Evolutionary conservation across 1,139 yeast genomes (phyloP).

Genomic region (Geotrichum restrictum): DNA sequence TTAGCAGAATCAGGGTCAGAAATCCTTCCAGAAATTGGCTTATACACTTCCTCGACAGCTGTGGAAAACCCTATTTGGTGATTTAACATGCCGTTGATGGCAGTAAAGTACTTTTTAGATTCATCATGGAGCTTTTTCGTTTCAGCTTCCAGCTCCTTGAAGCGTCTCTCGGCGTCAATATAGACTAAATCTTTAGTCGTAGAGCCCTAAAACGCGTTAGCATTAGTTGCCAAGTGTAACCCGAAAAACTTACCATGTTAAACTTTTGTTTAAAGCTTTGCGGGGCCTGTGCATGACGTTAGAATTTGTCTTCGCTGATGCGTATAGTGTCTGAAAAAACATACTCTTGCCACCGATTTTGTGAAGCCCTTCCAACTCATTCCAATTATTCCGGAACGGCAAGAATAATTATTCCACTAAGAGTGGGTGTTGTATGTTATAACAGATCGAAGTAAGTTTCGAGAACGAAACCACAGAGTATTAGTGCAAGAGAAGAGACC

Average conservation of each 20-base stretch:
- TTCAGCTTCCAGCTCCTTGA: slow-evolving; percentile 84
- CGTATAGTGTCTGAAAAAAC: slow-evolving; percentile 22
- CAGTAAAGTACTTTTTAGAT: slow-evolving; percentile 79
- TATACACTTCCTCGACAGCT: slow-evolving; percentile 91
- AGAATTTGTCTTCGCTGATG: neutral
- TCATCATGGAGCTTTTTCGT: slow-evolving; percentile 88
- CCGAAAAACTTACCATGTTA: slow-evolving; percentile 35
- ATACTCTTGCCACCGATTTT: slow-evolving; percentile 68
- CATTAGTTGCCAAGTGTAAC: neutral
- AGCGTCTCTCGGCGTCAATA: slow-evolving; percentile 91
- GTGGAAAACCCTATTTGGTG: slow-evolving; percentile 91
- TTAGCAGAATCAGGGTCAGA: slow-evolving; percentile 81
- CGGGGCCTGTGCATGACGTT: slow-evolving; percentile 45
- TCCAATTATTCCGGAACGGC: neutral
- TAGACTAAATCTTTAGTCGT: slow-evolving; percentile 83
- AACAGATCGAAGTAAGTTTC: neutral
- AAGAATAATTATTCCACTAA: neutral
- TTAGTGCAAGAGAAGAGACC: neutral
- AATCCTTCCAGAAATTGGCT: slow-evolving; percentile 89
- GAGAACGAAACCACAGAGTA: neutral
- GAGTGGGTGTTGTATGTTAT: neutral
- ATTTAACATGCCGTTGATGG: slow-evolving; percentile 88
- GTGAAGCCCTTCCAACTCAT: slow-evolving; percentile 95
- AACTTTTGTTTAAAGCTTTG: slow-evolving; percentile 43
- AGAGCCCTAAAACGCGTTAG: slow-evolving; percentile 51